Base-by-base conservation (phyloP, 2,329 filamentous ascomycete species). In the Graphiopsis chlorocephala region DNA sequence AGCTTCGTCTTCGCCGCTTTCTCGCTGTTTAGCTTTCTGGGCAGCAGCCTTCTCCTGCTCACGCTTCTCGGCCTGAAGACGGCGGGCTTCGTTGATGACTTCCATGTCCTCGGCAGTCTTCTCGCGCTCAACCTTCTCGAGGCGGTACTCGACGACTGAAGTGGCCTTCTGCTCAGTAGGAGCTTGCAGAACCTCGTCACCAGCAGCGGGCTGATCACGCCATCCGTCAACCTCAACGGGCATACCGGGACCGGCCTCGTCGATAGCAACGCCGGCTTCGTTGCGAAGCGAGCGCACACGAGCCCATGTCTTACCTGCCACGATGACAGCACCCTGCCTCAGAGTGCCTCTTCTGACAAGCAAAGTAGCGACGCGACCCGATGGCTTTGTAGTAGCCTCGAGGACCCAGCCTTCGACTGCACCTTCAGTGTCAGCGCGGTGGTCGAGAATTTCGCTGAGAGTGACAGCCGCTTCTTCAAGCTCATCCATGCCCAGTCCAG, bases 211-310 rank as follows among this genome's bases (percentile, higher is more conserved):
- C 69, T 92, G 89, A 38, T 92, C 90, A 71, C 89, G 88, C 95
- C 95, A 99, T n/a, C 95, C 95, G 67, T 97, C 88, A 23, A 99
- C 87, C 77, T 98, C 92, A 3, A 97, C 91, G 0, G 96, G 93
- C 29, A 89, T 95, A 38, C 95, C 95, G 0, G 95, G 96, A 0
- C 88, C 87, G 15, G 92, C 93, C 76, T 92, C 88, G 0, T 81
- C 71, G 17, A 98, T 80, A 14, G 88, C 83, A 1, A 84, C 79
- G 23, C 95, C 94, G 4, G 90, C 90, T 80, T 98, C 94, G 74
- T 97, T 96, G 28, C 88, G 88, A 25, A 99, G 82, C 35, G 86
- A 86, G 31, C 93, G 88, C n/a, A 99, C 88, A 69, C 89, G 90
- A 53, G 93, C 89, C 90, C 92, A 97, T 0, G 93, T 92, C 48